Base-by-base conservation (phyloP, 345 rosid species). In the Populus nigra region DNA sequence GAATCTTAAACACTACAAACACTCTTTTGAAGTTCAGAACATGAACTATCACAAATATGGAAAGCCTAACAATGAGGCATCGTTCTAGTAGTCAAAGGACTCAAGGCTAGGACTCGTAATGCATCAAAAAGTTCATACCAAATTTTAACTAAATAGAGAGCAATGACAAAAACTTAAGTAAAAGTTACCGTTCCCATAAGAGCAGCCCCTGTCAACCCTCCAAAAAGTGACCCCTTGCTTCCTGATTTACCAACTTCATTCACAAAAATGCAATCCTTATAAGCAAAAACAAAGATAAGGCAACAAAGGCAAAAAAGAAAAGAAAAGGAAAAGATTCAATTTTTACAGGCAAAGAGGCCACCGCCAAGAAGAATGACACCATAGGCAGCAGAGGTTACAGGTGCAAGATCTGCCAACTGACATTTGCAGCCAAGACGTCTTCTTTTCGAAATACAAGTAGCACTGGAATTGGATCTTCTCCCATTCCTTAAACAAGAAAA, bases 201-300 rank as follows among this genome's bases (percentile, higher is more conserved):
- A 80, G 90, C 84, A 29, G 90, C 92, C 23, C 97, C 93, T 6
- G 92, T 87, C 72, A 91, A 82, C 70, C 98, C 96, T 1, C 97
- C 97, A 53, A 86, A 86, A 31, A 92, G 90, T 20, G 98, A 94
- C 11, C 94, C 93, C 39, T 91, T 91, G 80, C 97, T 92, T 76
- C 90, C 91, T 22, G 97, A 94, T 81, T 74, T 89, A 38, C 73
- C 65, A 82, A 82, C 97, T 91, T 84, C 75, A 84, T 66, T 65
- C 75, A 77, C 53, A 75, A 45, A 39, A 41, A 69, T 55, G 29
- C 8, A 4, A 3, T 35, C 11, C 68, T n/a, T 23, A 73, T 73
- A 50, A 61, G 10, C 70, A 68, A 15, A 59, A 59, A n/a, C 15
- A 59, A 9, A n/a, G 29, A n/a, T 59, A 29, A 43, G 49, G 23